These are phyloP conservation scores for Cinnamomum chago DNA, from an alignment of 164 flowering plant genomes.

Conservation along the genomic window DNA sequence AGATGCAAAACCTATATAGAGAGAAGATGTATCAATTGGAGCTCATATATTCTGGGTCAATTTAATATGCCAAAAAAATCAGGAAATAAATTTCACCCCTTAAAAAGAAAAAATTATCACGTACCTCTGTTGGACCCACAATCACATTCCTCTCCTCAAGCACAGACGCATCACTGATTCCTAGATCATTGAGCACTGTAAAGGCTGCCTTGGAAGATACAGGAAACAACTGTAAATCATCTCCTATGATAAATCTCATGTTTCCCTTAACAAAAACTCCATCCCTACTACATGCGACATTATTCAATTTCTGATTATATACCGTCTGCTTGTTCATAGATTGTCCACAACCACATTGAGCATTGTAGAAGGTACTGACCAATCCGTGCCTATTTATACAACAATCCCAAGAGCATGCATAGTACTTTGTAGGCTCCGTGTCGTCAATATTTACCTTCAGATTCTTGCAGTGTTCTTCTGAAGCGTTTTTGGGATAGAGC, in stretches of 20 bases:
- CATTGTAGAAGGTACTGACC: not conserved
- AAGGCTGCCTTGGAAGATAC: not conserved
- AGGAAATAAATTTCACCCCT: too few species aligned
- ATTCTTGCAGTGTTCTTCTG: not conserved
- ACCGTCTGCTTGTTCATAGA: not conserved
- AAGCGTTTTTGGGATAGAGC: not conserved
- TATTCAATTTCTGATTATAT: too few species aligned
- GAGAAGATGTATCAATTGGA: too few species aligned
- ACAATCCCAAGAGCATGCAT: not conserved
- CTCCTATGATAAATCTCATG: not conserved
- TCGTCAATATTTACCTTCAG: not conserved
- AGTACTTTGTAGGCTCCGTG: not conserved
- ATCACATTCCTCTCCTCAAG: not conserved
- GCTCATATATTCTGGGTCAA: too few species aligned
- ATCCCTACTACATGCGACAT: not conserved
- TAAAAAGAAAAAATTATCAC: too few species aligned
- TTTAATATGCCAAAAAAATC: too few species aligned
- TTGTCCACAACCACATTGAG: not conserved
- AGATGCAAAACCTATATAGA: not conserved
- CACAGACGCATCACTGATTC: not conserved
- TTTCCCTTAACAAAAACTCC: not conserved
- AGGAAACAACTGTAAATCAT: conserved; percentile 1
- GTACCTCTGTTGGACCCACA: not conserved
- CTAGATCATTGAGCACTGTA: not conserved
- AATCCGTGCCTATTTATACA: not conserved